Conservation (phyloP, 768 basidiomycete species). For the Pisolithus microcarpus region DNA sequence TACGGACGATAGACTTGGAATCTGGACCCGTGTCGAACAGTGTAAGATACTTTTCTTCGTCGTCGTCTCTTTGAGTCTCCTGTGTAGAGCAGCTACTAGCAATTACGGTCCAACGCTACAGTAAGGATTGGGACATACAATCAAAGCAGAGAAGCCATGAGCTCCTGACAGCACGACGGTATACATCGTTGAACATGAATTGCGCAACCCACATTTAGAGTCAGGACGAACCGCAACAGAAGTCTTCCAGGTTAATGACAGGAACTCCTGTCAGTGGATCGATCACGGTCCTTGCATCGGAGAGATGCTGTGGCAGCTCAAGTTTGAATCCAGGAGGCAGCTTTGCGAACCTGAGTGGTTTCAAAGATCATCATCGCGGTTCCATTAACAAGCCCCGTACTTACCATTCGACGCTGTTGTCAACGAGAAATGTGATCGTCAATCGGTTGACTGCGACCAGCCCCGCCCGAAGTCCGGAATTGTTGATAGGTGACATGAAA, state of each 20-base stretch:
- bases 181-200: not conserved
- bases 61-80: constrained; percentile 53
- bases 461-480: constrained; percentile 11
- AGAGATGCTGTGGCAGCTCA: constrained; percentile 60
- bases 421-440: constrained; percentile 61
- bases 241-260: constrained; percentile 63
- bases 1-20: constrained; percentile 64
- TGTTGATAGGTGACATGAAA: constrained; percentile 5
- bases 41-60: constrained; percentile 40
- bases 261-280: constrained; percentile 49
- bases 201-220: not conserved
- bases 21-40: constrained; percentile 87
- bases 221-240: constrained; percentile 51
- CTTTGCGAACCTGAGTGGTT: constrained; percentile 58
- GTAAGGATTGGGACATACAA: constrained; percentile 41
- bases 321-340: constrained; percentile 72
- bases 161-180: constrained; percentile 43
- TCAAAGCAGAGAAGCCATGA: constrained; percentile 77
- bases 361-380: not conserved
- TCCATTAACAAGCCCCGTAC: not conserved
- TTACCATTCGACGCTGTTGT: constrained; percentile 77
- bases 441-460: constrained; percentile 31
- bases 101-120: not conserved
- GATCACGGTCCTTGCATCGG: constrained; percentile 36
- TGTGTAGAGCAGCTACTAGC: constrained; percentile 17